A percentile compares a stretch with the other conserved stretches of the same genome.
These are phyloP conservation scores for Microbotryum scabiosae DNA, from an alignment of 1,284 basidiomycete genomes.

Conservation along the genomic window DNA sequence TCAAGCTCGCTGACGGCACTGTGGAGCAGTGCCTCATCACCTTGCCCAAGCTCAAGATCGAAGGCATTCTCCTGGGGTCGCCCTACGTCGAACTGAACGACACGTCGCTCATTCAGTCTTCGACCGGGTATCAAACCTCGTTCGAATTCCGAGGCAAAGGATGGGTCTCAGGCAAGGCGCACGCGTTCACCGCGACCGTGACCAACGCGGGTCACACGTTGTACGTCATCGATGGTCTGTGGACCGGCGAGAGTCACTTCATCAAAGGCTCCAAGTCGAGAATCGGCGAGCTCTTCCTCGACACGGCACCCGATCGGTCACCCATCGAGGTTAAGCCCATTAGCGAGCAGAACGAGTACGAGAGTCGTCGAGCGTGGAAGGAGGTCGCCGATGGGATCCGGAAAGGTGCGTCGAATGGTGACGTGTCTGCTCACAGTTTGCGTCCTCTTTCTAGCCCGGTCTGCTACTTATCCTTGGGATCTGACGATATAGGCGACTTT, in stretches of 20 bases:
- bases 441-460: background rate
- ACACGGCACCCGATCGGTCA: conserved; percentile 42
- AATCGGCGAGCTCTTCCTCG: conserved; percentile 39
- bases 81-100: conserved; percentile 78
- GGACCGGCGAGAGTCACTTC: conserved; percentile 62
- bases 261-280: conserved; percentile 23
- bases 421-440: background rate
- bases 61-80: conserved; percentile 46
- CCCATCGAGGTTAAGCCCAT: conserved; percentile 58
- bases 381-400: conserved; percentile 84
- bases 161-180: conserved; percentile 54
- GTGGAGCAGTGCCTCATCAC: conserved; percentile 82
- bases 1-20: conserved; percentile 53
- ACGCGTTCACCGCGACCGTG: conserved; percentile 79
- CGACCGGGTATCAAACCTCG: conserved; percentile 59
- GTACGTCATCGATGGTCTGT: conserved; percentile 73
- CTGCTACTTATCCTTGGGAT: no score
- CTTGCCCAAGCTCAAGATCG: conserved; percentile 49
- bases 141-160: conserved; percentile 75
- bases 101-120: conserved; percentile 71
- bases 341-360: conserved; percentile 65
- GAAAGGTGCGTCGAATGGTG: conserved; percentile 38
- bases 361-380: conserved; percentile 79
- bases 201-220: conserved; percentile 45
- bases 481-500: conserved; percentile 56